Conservation (phyloP, 2,329 filamentous ascomycete species). For the Delphinella strobiligena region DNA sequence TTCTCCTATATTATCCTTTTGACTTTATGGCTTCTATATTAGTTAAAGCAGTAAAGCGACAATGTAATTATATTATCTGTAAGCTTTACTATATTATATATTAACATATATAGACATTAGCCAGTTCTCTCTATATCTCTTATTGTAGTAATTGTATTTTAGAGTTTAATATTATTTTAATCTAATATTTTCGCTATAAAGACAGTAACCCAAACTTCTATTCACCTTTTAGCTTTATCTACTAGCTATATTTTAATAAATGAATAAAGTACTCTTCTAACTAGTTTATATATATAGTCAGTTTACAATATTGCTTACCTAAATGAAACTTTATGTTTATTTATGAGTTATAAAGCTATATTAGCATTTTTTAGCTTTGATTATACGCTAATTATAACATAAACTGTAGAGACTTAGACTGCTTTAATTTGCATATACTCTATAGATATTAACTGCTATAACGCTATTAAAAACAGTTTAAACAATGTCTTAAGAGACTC, state of each 20-base stretch:
- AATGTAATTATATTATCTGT: not conserved
- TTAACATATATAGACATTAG: constrained; percentile 29
- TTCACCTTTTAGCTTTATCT: constrained; percentile 11
- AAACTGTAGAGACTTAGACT: constrained; percentile 13
- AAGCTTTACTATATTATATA: not conserved
- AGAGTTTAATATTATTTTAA: constrained; percentile 43
- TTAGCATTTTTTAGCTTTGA: constrained; percentile 30
- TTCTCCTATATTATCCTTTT: constrained; percentile 45
- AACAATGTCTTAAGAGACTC: too few relatives aligned
- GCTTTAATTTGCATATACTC: constrained; percentile 20
- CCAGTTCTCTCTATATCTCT: constrained; percentile 36
- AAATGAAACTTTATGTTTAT: constrained; percentile 31
- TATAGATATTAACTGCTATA: constrained; percentile 23
- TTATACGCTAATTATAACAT: constrained; percentile 5
- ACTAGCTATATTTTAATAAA: constrained; percentile 16
- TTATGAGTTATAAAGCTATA: constrained; percentile 31
- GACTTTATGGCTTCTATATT: constrained; percentile 35
- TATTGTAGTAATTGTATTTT: constrained; percentile 41
- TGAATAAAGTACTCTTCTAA: constrained; percentile 21
- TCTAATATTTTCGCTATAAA: constrained; percentile 39
- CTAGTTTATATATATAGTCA: constrained; percentile 29
- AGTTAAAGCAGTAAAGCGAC: constrained; percentile 19
- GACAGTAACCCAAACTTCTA: constrained; percentile 15
- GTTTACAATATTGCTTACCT: constrained; percentile 37
- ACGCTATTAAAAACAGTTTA: constrained; percentile 4